A percentile compares a stretch with the other conserved stretches of the same genome.
Evolutionary conservation across 345 rosid genomes (phyloP).

Genomic region (Isatis tinctoria): DNA sequence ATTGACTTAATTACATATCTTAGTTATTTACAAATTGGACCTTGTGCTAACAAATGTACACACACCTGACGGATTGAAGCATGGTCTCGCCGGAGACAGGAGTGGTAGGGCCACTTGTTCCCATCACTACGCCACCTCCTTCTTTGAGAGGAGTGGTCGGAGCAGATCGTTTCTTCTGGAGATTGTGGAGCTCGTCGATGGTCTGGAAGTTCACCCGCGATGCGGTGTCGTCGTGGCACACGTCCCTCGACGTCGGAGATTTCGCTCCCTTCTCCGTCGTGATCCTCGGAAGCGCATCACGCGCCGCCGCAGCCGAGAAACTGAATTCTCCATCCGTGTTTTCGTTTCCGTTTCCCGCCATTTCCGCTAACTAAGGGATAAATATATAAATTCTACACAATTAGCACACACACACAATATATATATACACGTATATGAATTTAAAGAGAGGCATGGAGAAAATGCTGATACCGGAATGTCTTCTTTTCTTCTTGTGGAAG

Average conservation of each 20-base stretch:
- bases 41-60: slow-evolving; percentile 2
- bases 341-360: slow-evolving; percentile 25
- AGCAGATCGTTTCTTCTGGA: slow-evolving; percentile 81
- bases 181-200: slow-evolving; percentile 87
- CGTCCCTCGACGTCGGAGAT: slow-evolving; percentile 5
- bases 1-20: too few relatives aligned
- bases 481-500: neutral
- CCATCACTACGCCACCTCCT: neutral
- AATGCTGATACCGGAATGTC: slow-evolving; percentile 17
- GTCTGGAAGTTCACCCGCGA: slow-evolving; percentile 71
- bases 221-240: slow-evolving; percentile 68
- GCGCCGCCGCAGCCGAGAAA: slow-evolving; percentile 33
- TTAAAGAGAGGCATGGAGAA: neutral
- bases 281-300: slow-evolving; percentile 37
- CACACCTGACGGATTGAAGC: slow-evolving; percentile 94
- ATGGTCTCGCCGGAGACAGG: slow-evolving; percentile 53
- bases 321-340: slow-evolving; percentile 27
- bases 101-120: slow-evolving; percentile 41
- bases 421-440: neutral
- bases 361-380: neutral
- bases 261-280: slow-evolving; percentile 31
- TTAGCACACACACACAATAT: neutral
- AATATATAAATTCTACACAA: neutral
- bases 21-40: too few relatives aligned
- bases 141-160: slow-evolving; percentile 67